Evolutionary conservation across 164 flowering plant genomes (phyloP).

Genomic region (Magnolia sinica): DNA sequence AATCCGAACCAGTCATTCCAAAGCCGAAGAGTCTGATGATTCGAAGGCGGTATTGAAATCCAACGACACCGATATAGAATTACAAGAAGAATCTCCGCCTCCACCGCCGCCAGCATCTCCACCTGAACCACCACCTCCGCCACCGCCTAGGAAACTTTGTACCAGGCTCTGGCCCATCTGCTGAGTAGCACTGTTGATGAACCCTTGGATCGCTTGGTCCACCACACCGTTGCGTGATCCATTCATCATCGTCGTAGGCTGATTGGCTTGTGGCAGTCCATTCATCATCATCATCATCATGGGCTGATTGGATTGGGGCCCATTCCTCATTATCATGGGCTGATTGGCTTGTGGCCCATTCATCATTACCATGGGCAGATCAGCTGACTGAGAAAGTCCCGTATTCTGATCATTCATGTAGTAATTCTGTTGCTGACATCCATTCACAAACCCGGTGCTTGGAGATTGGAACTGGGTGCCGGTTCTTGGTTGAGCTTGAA

Average conservation of each 20-base stretch:
- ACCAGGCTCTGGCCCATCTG: conserved; percentile 1
- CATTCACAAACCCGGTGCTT: background rate
- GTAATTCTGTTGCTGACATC: background rate
- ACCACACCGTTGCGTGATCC: background rate
- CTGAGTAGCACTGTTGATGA: background rate
- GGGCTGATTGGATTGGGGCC: background rate
- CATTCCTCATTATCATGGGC: background rate
- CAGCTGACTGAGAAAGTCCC: background rate
- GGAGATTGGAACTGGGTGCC: background rate
- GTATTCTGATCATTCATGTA: background rate
- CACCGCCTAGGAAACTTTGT: background rate
- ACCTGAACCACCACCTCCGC: background rate
- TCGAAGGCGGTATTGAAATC: too few relatives aligned
- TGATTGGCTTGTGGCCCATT: background rate
- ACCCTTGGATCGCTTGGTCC: background rate
- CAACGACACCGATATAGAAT: too few relatives aligned
- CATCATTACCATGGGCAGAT: too few relatives aligned
- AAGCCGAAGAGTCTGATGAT: too few relatives aligned
- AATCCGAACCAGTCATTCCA: too few relatives aligned
- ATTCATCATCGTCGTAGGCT: background rate
- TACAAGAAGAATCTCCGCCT: background rate
- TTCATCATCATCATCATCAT: too few relatives aligned
- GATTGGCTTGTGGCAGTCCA: background rate
- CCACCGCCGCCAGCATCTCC: background rate
- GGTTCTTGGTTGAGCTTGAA: too few relatives aligned